Evolutionary conservation across 164 flowering plant genomes (phyloP), one percentile per base, ranked within the genome.

Genomic region (Aristolochia californica): DNA sequence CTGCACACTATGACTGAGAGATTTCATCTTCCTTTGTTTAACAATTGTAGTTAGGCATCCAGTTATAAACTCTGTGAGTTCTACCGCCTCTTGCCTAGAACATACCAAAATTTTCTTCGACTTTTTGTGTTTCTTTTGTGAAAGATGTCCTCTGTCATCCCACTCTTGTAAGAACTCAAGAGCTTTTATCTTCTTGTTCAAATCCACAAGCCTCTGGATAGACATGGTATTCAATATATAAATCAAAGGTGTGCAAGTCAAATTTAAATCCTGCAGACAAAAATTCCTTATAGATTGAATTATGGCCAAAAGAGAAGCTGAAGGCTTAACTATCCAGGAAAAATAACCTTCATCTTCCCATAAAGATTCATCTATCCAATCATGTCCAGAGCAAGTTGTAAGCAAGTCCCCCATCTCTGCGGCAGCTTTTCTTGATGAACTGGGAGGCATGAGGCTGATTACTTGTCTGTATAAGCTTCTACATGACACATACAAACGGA

Each of bases 121-220:
- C 56, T 67, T 81, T 58, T 63, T 72, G 26, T 59, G 70, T 63
- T 48, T 70, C 70, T 75, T 80, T 47, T 43, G 57, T 27, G 27
- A 59, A 2, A n/a, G 13, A 38, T 64, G 56, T 59, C 60, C 45
- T 55, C 18, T 68, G 70, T 62, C 71, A 68, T 51, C 66, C 43
- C 54, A 65, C 57, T 76, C 77, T 59, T 70, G 66, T 55, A 82
- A 48, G 69, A 77, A 93, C 57, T 84, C 80, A 12, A 75, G 61
- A 48, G 82, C 74, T 43, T 70, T 72, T 59, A 87, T 74, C 61
- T 73, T 80, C 75, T 78, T 75, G 70, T 80, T 88, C 73, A 93
- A 66, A 76, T 85, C 95, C 68, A 68, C 79, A 73, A 88, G 88
- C 75, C 94, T 82, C 72, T 88, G 94, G 56, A 83, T 60, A 71